phyloP scores from a whole-genome alignment of 192 early-diverging fungal species.

The Entomortierella chlamydospora region DNA sequence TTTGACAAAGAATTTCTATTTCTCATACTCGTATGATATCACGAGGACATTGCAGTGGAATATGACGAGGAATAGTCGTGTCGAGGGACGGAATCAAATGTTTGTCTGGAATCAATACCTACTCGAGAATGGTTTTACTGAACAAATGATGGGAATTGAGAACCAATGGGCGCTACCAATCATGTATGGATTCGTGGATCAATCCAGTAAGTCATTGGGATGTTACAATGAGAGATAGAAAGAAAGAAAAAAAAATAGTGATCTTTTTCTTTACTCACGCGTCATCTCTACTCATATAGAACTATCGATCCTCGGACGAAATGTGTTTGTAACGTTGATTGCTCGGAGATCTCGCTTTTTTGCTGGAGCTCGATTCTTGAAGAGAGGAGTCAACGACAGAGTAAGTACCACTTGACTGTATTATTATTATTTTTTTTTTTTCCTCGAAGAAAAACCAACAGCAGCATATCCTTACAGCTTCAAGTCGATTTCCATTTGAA shows the following conservation, averaged over 20 bases:
- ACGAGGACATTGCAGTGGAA: constrained; percentile 92
- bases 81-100: constrained; percentile 76
- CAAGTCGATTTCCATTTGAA: too few species aligned
- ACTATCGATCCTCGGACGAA: constrained; percentile 91
- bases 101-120: constrained; percentile 97
- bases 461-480: too few species aligned
- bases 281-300: constrained; percentile 51
- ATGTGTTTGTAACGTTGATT: constrained; percentile 93
- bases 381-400: constrained; percentile 93
- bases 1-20: constrained; percentile 96
- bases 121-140: constrained; percentile 69
- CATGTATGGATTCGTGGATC: constrained; percentile 98
- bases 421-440: not conserved
- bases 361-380: constrained; percentile 96
- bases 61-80: constrained; percentile 67
- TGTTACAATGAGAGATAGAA: too few species aligned
- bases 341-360: constrained; percentile 93
- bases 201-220: constrained; percentile 86
- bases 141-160: constrained; percentile 66
- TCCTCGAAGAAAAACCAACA: too few species aligned
- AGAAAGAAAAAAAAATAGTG: not conserved
- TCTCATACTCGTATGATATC: constrained; percentile 96
- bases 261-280: too few species aligned
- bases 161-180: constrained; percentile 83
- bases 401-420: constrained; percentile 36